phyloP scores from a whole-genome alignment of 768 basidiomycete species.

The Lactifluus pinguis region DNA sequence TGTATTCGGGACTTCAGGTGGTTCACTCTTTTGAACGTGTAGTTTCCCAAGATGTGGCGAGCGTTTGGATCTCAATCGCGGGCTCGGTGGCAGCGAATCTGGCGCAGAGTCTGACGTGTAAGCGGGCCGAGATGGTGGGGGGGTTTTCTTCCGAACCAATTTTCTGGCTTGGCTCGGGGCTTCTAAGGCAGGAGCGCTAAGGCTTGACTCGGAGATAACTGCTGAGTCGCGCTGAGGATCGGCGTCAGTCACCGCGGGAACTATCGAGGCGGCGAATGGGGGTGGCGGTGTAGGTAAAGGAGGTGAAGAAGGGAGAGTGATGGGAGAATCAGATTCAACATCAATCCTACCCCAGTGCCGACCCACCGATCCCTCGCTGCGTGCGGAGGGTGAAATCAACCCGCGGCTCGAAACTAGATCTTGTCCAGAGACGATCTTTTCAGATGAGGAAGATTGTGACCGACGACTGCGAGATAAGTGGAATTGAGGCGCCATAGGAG shows the following conservation, averaged over 20 bases:
- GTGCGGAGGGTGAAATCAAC: slow-evolving; percentile 7
- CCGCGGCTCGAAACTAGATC: not conserved
- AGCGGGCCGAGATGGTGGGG: slow-evolving; percentile 23
- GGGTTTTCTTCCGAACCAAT: slow-evolving; percentile 33
- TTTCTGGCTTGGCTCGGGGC: slow-evolving; percentile 25
- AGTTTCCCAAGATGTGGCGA: slow-evolving; percentile 40
- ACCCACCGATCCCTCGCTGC: slow-evolving; percentile 21
- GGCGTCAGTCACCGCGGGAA: slow-evolving; percentile 26
- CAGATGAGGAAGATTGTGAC: slow-evolving; percentile 29
- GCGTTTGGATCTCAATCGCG: slow-evolving; percentile 48
- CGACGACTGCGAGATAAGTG: slow-evolving; percentile 25
- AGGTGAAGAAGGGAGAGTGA: slow-evolving; percentile 31
- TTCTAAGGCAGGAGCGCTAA: slow-evolving; percentile 21
- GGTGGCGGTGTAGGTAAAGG: slow-evolving; percentile 34
- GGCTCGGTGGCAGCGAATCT: slow-evolving; percentile 30
- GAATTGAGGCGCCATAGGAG: slow-evolving; percentile 49
- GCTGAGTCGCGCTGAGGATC: slow-evolving; percentile 29
- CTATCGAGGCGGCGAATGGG: slow-evolving; percentile 16
- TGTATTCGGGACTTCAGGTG: slow-evolving; percentile 29
- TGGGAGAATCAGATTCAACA: slow-evolving; percentile 31
- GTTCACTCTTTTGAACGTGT: slow-evolving; percentile 30
- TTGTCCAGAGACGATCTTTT: slow-evolving; percentile 3
- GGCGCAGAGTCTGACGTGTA: slow-evolving; percentile 44
- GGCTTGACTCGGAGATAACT: slow-evolving; percentile 22
- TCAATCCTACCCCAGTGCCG: slow-evolving; percentile 29